Conservation (phyloP, 1,139 yeast species). For the Arxiozyma slooffiae region DNA sequence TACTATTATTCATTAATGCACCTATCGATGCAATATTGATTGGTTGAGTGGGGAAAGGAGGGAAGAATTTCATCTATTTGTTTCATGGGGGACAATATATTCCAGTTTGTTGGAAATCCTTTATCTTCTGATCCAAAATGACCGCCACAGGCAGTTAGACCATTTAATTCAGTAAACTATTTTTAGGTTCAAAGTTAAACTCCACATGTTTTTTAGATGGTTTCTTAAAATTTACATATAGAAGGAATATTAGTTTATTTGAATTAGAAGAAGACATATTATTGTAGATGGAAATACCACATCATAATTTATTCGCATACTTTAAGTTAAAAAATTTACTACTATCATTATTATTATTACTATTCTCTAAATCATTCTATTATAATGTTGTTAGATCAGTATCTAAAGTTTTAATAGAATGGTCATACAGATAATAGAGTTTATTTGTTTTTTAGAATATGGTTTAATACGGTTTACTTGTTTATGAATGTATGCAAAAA, state of each 20-base stretch:
- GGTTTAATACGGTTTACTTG: conserved; percentile 46
- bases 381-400: conserved; percentile 20
- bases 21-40: conserved; percentile 20
- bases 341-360: not conserved
- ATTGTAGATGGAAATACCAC: conserved; percentile 1
- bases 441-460: conserved; percentile 33
- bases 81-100: conserved; percentile 10
- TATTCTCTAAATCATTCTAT: not conserved
- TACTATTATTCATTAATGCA: conserved; percentile 23
- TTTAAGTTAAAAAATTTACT: conserved; percentile 3
- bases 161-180: conserved; percentile 54
- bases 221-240: conserved; percentile 8
- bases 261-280: not conserved
- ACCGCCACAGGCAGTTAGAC: conserved; percentile 65
- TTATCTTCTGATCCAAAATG: conserved; percentile 37
- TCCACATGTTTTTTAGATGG: conserved; percentile 35
- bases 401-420: conserved; percentile 38
- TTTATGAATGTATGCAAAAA: not conserved
- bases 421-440: conserved; percentile 43
- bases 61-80: conserved; percentile 3
- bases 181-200: conserved; percentile 55
- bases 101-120: conserved; percentile 26
- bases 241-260: not conserved
- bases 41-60: conserved; percentile 21
- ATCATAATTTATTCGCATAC: conserved; percentile 1